Conservation (phyloP, 169 alveolate species). For the Cyclospora cayetanensis region DNA sequence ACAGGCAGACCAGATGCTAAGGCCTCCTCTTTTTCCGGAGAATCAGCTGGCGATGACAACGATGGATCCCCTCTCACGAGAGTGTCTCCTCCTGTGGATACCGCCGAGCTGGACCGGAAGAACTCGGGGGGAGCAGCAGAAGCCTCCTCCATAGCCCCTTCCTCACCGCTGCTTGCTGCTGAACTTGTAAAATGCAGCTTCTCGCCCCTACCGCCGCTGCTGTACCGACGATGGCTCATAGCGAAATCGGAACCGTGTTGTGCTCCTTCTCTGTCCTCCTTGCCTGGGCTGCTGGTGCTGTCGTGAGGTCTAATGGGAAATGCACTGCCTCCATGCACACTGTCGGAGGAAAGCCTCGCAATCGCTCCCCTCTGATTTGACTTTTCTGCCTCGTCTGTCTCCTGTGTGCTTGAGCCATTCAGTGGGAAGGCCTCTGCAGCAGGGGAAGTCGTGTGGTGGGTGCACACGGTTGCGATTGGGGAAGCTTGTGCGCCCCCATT, state of each 20-base stretch:
- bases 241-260: not conserved
- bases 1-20: too few relatives aligned
- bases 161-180: not conserved
- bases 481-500: not conserved
- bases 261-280: not conserved
- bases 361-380: not conserved
- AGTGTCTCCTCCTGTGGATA: too few relatives aligned
- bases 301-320: not conserved
- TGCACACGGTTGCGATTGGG: not conserved
- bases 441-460: not conserved
- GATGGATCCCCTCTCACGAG: too few relatives aligned
- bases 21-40: too few relatives aligned
- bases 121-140: too few relatives aligned
- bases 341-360: not conserved
- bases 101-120: too few relatives aligned
- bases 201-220: not conserved
- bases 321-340: not conserved
- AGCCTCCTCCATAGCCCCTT: too few relatives aligned
- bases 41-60: too few relatives aligned
- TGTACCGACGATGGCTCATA: not conserved
- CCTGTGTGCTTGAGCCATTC: not conserved
- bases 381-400: not conserved
- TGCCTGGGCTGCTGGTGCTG: not conserved
- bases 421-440: slow-evolving; percentile 2
- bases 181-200: not conserved